Evolutionary conservation across 2,329 filamentous ascomycete genomes (phyloP), one percentile per base, ranked within the genome.

Genomic region (Penicillium decumbens): DNA sequence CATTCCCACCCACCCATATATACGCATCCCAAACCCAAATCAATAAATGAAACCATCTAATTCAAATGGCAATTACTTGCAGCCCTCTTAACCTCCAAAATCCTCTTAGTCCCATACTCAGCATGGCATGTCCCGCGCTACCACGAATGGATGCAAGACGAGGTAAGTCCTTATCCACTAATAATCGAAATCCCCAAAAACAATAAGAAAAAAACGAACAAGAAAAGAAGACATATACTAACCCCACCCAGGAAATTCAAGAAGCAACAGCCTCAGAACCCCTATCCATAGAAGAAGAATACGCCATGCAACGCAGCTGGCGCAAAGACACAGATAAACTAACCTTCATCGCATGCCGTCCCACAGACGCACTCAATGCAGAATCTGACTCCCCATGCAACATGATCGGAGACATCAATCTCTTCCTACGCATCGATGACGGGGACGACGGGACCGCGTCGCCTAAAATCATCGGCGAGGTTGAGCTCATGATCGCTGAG

Each of bases 301-400:
- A 93, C 69, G 80, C 82, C 43, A 97, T 96, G 84, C 92, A 96
- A 69, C 73, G 74, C n/a, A 89, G 84, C 56, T 97, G 92, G 92
- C 84, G 90, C 32, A 74, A 74, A 18, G 88, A 93, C 37, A 70
- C 74, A 24, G 91, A 97, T 71, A 97, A 97, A 72, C 70, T 97
- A 53, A 97, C 92, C 0, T 97, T 96, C 61, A 95, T 97, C 66
- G 71, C 88, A 46, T 95, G 89, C 65, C 72, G 77, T 8, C 79
- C 82, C 7, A 40, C 50, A 43, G 27, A 27, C 27, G 29, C 38
- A 9, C 43, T 41, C 6, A 24, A 73, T 76, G 0, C 72, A 73
- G 9, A 66, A 68, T 48, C 89, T 92, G 61, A 62, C 70, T 1
- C 73, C 79, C 0, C 70, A 69, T 0, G 67, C 66, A 7, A 42